Base-by-base conservation (phyloP, 768 basidiomycete genomes). In the Collybia mongolica region DNA sequence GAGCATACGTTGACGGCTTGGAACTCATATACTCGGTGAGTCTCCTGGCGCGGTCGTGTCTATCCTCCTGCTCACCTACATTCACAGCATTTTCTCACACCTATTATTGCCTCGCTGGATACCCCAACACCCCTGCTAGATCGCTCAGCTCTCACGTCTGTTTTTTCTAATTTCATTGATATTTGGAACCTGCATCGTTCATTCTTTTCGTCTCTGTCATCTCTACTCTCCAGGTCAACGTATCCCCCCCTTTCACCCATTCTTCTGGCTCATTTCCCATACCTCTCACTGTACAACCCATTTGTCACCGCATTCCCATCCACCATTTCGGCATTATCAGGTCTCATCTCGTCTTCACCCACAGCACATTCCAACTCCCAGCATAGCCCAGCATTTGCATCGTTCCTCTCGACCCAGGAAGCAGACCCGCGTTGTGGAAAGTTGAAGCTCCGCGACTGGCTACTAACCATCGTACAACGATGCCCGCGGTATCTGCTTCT, bases 161-260 rank as follows among this genome's bases (percentile, higher is more conserved):
- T 93, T 29, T 94, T 94, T 66, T 88, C 87, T 54, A 93, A 93
- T 65, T 92, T 93, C 55, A 85, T 92, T 61, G 91, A 93, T 66
- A 93, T 94, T 28, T 92, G 88, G 91, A 93, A 91, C 59, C 75
- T 91, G 38, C 90, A 92, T 67, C 86, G 80, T 45, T 80, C 86
- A 2, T 86, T 92, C 67, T 82, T 83, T 51, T 71, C 78, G 5
- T 78, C 84, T 2, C 74, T 92, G 62, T 48, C 72, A 69, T 61
- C 67, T 72, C 59, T 19, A 58, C 71, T 46, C 50, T 85, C 17
- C 77, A 81, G 53, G 8, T 19, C 52, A 22, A 14, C 46, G 17
- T 50, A 37, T 23, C 54, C 52, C 24, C 69, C 76, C 8, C 54
- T 84, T 20, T 84, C 85, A 2, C 73, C 82, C 22, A 65, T 87